phyloP scores from a whole-genome alignment of 805 yeast genomes.

The Saccharomycopsis sp. region DNA sequence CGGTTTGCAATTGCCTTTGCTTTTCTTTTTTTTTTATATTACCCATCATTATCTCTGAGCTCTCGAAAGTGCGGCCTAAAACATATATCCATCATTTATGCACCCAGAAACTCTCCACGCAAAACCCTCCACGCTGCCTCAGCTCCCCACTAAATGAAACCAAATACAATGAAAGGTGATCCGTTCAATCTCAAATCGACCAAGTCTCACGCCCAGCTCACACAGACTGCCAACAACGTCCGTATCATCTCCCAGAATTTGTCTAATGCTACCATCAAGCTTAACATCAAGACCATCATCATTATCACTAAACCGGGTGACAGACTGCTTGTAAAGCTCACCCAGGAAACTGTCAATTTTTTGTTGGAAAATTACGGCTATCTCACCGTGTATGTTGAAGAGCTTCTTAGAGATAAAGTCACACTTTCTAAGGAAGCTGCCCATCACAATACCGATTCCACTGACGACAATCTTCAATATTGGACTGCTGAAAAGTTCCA shows the following conservation, averaged over 20 bases:
- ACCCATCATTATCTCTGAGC: too few relatives aligned
- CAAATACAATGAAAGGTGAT: constrained; percentile 2
- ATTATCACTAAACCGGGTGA: constrained; percentile 89
- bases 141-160: background rate
- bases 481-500: constrained; percentile 34
- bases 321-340: constrained; percentile 63
- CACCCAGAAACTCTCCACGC: too few relatives aligned
- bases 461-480: constrained; percentile 28
- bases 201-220: constrained; percentile 65
- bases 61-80: too few relatives aligned
- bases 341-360: constrained; percentile 80
- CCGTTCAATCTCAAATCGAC: constrained; percentile 42
- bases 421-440: background rate
- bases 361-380: constrained; percentile 38
- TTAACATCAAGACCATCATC: constrained; percentile 65
- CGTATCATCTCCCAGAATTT: constrained; percentile 67
- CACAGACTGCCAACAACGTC: constrained; percentile 78
- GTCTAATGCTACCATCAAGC: constrained; percentile 61
- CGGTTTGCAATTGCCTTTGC: too few relatives aligned
- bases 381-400: constrained; percentile 65
- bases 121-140: too few relatives aligned
- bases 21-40: too few relatives aligned
- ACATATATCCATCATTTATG: too few relatives aligned
- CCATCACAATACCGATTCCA: background rate
- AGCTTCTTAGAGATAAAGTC: constrained; percentile 41